Conservation (phyloP, 192 early-diverging fungal genomes). For the Coemansia sp. region DNA sequence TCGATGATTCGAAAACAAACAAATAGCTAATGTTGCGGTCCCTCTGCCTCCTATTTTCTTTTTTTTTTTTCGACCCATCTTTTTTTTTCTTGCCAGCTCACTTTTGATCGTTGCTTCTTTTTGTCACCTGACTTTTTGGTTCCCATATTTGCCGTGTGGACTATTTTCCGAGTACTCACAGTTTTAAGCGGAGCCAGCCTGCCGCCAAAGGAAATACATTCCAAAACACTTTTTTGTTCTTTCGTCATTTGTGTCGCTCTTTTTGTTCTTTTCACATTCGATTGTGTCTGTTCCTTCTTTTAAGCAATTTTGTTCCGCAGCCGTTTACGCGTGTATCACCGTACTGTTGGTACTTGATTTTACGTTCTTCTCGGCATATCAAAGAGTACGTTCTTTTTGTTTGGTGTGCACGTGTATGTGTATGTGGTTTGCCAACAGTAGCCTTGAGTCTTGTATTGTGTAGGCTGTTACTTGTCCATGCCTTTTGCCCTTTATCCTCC, state of each 20-base stretch:
- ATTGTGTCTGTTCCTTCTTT: background rate
- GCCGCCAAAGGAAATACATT: background rate
- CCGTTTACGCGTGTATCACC: background rate
- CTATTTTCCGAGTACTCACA: background rate
- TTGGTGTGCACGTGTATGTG: too few species aligned
- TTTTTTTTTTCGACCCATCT: background rate
- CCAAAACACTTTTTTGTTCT: background rate
- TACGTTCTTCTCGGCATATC: background rate
- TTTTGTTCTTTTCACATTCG: background rate
- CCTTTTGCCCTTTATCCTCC: too few species aligned
- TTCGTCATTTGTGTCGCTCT: background rate
- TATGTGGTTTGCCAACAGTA: too few species aligned
- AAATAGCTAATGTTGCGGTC: background rate
- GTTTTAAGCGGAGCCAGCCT: background rate
- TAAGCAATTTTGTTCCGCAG: background rate
- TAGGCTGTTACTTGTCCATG: too few species aligned
- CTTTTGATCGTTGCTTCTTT: background rate
- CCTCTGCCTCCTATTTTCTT: background rate
- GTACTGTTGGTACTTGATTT: background rate
- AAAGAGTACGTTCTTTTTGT: too few species aligned
- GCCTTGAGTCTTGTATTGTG: too few species aligned
- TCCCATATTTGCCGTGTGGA: background rate
- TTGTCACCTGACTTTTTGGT: slow-evolving; percentile 7
- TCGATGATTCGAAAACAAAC: background rate
- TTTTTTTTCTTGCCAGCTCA: background rate